phyloP scores from a whole-genome alignment of 148 eudicot species.

The Pharnaceum exiguum region DNA sequence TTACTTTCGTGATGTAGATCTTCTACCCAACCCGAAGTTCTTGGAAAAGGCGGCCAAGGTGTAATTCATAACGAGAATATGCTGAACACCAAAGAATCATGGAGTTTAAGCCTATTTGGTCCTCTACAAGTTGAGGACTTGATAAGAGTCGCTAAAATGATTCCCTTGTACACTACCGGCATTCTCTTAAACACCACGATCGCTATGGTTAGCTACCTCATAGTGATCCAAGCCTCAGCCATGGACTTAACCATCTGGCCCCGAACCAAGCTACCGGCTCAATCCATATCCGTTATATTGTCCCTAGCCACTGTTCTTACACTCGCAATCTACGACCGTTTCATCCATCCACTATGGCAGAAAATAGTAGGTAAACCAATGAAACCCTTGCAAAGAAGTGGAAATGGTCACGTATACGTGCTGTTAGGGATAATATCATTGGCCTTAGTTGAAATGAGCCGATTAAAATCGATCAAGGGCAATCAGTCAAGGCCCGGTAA shows the following conservation, averaged over 20 bases:
- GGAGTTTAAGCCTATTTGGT: neutral
- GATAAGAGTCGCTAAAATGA: neutral
- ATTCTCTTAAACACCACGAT: neutral
- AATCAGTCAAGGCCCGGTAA: no score
- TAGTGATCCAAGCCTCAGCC: constrained; percentile 3
- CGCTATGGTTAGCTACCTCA: neutral
- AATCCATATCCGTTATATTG: neutral
- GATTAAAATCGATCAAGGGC: neutral
- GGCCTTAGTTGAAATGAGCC: neutral
- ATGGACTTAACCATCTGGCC: constrained; percentile 9
- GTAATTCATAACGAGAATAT: neutral
- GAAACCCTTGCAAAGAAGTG: neutral
- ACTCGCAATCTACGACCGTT: neutral
- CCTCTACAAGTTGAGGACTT: neutral
- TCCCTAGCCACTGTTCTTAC: neutral
- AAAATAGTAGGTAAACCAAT: neutral
- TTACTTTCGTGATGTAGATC: neutral
- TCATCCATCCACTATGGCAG: neutral
- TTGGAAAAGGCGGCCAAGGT: no score
- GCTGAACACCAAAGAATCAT: neutral
- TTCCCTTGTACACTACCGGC: neutral
- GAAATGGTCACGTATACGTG: neutral
- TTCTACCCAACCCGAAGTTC: neutral
- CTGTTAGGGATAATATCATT: neutral
- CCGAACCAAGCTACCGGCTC: neutral